phyloP scores from a whole-genome alignment of 108 stramenopile genomes.

The Pseudonitzschia multistriata region DNA sequence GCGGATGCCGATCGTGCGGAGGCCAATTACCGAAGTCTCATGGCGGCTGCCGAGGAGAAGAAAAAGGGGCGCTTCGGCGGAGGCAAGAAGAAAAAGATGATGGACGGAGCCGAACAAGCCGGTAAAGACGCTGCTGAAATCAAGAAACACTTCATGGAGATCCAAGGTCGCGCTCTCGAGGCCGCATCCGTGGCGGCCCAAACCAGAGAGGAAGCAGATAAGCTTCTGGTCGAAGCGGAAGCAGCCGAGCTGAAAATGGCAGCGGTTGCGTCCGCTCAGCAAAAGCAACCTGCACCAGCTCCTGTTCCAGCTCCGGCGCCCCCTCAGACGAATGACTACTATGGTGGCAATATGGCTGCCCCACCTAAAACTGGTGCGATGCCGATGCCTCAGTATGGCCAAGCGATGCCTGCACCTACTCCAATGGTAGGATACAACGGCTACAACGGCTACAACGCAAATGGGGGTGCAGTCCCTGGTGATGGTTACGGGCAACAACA shows the following conservation, averaged over 20 bases:
- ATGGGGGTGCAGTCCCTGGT: conserved; percentile 5
- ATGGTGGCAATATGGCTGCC: not conserved
- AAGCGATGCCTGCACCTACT: not conserved
- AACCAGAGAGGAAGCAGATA: conserved; percentile 57
- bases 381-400: not conserved
- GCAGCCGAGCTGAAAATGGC: conserved; percentile 73
- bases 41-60: conserved; percentile 43
- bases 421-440: not conserved
- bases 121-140: conserved; percentile 49
- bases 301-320: not conserved
- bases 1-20: conserved; percentile 65
- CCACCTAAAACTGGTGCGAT: not conserved
- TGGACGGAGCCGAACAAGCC: conserved; percentile 63
- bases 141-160: conserved; percentile 52
- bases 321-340: not conserved
- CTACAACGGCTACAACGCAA: conserved; percentile 19
- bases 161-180: conserved; percentile 52
- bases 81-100: conserved; percentile 56
- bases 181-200: conserved; percentile 52
- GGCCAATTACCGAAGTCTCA: conserved; percentile 33
- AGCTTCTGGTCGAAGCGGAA: conserved; percentile 62
- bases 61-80: conserved; percentile 64
- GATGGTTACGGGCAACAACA: conserved; percentile 11
- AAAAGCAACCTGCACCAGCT: conserved; percentile 4
- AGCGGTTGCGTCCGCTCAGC: conserved; percentile 58